Evolutionary conservation across 2,329 filamentous ascomycete species (phyloP), one percentile per base, ranked within the genome.

Genomic region (Chlorencoelia australis): DNA sequence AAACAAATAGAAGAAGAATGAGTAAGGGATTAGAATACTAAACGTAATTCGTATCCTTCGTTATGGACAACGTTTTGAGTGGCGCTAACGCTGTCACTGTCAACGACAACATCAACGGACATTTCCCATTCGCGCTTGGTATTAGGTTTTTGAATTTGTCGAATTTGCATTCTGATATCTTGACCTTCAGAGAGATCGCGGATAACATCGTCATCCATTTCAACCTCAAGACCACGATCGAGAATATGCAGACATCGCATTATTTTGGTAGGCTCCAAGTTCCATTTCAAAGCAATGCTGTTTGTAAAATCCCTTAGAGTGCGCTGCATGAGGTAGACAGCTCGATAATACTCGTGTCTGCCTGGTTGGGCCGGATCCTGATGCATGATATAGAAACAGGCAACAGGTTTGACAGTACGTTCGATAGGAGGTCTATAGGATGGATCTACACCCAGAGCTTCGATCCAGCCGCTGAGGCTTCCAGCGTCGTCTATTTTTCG

Each of bases 121-220:
- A 78, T 77, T 37, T 77, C 73, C 73, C 73, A 78, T 46, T 78
- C 73, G 22, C 65, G 59, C 51, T 77, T 76, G 25, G 64, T 49
- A 19, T 64, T 60, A 4, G 57, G 30, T 26, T 50, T 45, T 10
- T 45, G 45, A 24, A 52, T 26, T 21, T 49, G 46, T 19, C 58
- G 50, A 27, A 83, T 67, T 48, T 91, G 79, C 39, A 83, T 69
- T 40, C 79, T 73, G 81, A 96, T 91, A 53, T 94, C 89, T 59
- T 96, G 86, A 20, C 87, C 88, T 62, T 98, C 91, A 2, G 77
- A 73, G 35, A 96, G 67, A 57, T 89, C 82, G 29, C 73, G 73
- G 20, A 96, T 75, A 31, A 93, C 79, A 44, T 95, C 87, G 53
- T 96, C 87, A 52, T 96, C 91, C 50, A 96, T 72, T 53, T 93